Percentiles rank a stretch among this genome's conserved stretches.
Evolutionary conservation across 106 monocot genomes (phyloP).

Genomic region (Allium cepa): DNA sequence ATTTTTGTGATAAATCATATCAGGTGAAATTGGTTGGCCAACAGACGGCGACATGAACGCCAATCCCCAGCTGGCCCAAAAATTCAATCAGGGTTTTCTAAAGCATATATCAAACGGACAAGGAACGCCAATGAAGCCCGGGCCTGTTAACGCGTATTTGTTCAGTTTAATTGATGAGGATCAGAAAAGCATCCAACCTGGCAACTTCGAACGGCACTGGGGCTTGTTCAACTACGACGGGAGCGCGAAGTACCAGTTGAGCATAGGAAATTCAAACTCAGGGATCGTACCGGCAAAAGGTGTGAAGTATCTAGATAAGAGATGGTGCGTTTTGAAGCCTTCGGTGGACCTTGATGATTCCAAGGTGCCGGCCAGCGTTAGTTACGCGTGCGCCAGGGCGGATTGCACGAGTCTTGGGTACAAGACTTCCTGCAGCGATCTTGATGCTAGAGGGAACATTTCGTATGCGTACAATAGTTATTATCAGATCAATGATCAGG

Average conservation of each 20-base stretch:
- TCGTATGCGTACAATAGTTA: conserved; percentile 92
- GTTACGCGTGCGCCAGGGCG: conserved; percentile 62
- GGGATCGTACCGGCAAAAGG: conserved; percentile 41
- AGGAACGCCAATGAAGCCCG: conserved; percentile 75
- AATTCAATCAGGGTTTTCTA: conserved; percentile 75
- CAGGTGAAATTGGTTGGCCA: conserved; percentile 91
- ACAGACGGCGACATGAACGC: conserved; percentile 81
- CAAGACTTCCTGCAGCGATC: conserved; percentile 54
- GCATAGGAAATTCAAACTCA: conserved; percentile 21
- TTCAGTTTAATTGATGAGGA: conserved; percentile 89
- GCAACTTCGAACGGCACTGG: conserved; percentile 91
- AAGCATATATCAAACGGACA: conserved; percentile 36
- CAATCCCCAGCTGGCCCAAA: conserved; percentile 40
- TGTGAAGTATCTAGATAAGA: conserved; percentile 44
- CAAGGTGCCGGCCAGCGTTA: conserved; percentile 44
- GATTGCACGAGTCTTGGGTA: conserved; percentile 89
- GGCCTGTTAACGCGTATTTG: conserved; percentile 55
- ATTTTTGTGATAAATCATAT: neutral
- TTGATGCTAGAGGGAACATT: conserved; percentile 63
- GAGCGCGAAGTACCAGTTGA: conserved; percentile 48
- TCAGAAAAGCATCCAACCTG: conserved; percentile 75
- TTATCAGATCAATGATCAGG: conserved; percentile 87
- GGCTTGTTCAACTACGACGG: conserved; percentile 74
- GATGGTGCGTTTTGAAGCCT: conserved; percentile 79
- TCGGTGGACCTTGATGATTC: conserved; percentile 36